phyloP scores from a whole-genome alignment of 2,329 filamentous ascomycete species.

The Cercospora sp. region DNA sequence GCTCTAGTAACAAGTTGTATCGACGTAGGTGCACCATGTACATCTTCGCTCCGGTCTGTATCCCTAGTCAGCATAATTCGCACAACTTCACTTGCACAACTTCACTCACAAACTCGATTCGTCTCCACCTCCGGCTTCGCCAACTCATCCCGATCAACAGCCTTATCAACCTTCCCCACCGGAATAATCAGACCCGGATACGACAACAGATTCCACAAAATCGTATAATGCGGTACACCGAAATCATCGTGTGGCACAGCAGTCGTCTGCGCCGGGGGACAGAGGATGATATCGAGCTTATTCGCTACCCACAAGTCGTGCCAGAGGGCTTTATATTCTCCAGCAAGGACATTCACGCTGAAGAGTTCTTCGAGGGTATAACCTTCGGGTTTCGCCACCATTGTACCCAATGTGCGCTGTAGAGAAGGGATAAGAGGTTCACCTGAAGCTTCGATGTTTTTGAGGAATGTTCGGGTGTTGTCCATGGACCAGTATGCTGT shows the following conservation, averaged over 20 bases:
- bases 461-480: slow-evolving; percentile 37
- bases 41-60: slow-evolving; percentile 16
- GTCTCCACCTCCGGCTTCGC: background rate
- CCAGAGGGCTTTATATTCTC: slow-evolving; percentile 43
- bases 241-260: slow-evolving; percentile 56
- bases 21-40: slow-evolving; percentile 21
- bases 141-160: background rate
- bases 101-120: background rate
- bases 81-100: no score
- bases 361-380: slow-evolving; percentile 44
- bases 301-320: slow-evolving; percentile 46
- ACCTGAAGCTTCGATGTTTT: slow-evolving; percentile 41
- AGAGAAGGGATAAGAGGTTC: slow-evolving; percentile 51
- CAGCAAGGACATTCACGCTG: slow-evolving; percentile 45
- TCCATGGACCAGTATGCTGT: slow-evolving; percentile 49
- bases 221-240: slow-evolving; percentile 31
- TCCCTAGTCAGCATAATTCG: background rate
- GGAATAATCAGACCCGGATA: background rate
- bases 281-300: slow-evolving; percentile 54
- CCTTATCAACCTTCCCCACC: background rate
- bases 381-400: slow-evolving; percentile 37
- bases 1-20: slow-evolving; percentile 22
- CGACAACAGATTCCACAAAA: background rate
- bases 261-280: slow-evolving; percentile 51
- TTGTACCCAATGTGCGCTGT: slow-evolving; percentile 34